phyloP scores from a whole-genome alignment of 192 early-diverging fungal genomes.

The Chytriomyces sp. region DNA sequence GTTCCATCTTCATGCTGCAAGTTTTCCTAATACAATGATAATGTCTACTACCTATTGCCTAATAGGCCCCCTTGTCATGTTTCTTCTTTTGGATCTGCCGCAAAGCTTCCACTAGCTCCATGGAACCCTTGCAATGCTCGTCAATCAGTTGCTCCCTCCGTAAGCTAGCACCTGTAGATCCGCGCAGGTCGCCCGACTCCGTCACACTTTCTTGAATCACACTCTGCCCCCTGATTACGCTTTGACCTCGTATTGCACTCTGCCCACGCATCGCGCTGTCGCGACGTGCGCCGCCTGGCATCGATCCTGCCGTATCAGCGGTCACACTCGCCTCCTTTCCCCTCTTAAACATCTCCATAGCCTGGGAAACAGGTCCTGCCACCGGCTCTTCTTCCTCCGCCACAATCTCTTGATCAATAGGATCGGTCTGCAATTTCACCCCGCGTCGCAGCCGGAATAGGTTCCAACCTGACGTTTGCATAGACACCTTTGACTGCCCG shows the following conservation, averaged over 20 bases:
- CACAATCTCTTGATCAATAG: neutral
- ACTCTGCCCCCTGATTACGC: too few species aligned
- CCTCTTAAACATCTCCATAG: neutral
- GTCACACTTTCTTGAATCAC: too few species aligned
- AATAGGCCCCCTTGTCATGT: neutral
- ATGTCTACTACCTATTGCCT: too few species aligned
- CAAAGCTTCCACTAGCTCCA: slow-evolving; percentile 17
- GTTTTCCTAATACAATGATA: too few species aligned
- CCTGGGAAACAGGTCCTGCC: neutral
- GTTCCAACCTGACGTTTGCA: too few species aligned
- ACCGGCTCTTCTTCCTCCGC: neutral
- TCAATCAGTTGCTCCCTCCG: slow-evolving; percentile 12
- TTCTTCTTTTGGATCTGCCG: neutral
- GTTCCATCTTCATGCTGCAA: too few species aligned
- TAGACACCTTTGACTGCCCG: too few species aligned
- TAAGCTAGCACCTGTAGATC: too few species aligned
- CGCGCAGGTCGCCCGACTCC: too few species aligned
- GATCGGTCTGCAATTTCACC: neutral
- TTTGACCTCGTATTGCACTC: too few species aligned
- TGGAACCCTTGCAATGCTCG: slow-evolving; percentile 14
- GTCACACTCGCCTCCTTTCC: neutral
- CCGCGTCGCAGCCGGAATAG: neutral
- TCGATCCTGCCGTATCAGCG: neutral
- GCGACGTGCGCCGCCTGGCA: neutral
- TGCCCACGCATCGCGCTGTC: too few species aligned